Evolutionary conservation across 441 rosid genomes (phyloP), one percentile per base, ranked within the genome.

Genomic region (Adansonia grandidieri): DNA sequence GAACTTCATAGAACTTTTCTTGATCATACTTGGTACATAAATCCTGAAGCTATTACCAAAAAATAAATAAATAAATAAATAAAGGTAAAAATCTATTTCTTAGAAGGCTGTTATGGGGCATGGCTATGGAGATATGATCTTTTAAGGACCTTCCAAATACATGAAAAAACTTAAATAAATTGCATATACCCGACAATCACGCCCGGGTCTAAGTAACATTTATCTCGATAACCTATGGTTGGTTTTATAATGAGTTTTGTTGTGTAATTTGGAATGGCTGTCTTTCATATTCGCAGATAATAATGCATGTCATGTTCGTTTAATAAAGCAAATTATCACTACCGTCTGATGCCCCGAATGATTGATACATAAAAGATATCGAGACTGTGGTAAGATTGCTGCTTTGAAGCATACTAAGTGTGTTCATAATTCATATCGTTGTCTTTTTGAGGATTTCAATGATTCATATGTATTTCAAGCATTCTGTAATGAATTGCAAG

Each of bases 261-360:
- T 45, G 54, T 45, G 17, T 48, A 47, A 47, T 68, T 45, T 45
- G 17, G 56, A 7, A 10, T 20, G 56, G 28, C 45, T 66, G 17
- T 67, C 17, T 58, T 69, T 17, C 63, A 5, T 76, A 40, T 80
- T 79, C 57, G 80, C 84, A 82, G 89, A 79, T 73, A 48, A 53
- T 78, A 24, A 64, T 62, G 45, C 45, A 15, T 4, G 6, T 17
- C 62, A 48, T 61, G 73, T 62, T 68, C 9, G 40, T 68, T 19
- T 47, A 47, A 73, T 24, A 74, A 51, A 57, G 77, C 61, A 62
- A 48, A 69, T 4, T 19, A 28, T 47, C 28, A 47, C 44, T 50
- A 54, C 13, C 54, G 50, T 37, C 40, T 6, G 24, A 9, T 53
- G 68, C 32, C 64, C 28, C 1, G 11, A 72, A 60, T 20, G n/a